phyloP scores from a whole-genome alignment of 345 rosid genomes.

The Rhizophora apiculata region DNA sequence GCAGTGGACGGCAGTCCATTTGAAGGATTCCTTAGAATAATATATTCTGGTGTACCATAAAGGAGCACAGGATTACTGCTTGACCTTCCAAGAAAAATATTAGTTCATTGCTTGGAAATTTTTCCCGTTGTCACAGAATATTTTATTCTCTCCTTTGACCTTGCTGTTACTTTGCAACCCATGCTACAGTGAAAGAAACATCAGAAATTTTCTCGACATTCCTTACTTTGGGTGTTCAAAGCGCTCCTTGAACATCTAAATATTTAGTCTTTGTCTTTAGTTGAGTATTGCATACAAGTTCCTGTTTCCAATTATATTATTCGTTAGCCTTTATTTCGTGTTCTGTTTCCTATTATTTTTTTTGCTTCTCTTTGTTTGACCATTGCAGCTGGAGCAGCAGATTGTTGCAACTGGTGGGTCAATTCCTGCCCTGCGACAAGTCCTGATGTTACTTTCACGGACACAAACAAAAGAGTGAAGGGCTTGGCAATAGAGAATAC shows the following conservation, averaged over 20 bases:
- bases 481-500: slow-evolving; percentile 11
- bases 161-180: background rate
- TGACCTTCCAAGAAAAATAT: background rate
- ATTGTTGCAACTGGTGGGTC: slow-evolving; percentile 66
- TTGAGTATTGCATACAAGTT: too few relatives aligned
- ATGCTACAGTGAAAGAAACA: background rate
- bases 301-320: too few relatives aligned
- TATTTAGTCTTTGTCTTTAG: background rate
- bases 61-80: too few relatives aligned
- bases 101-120: background rate
- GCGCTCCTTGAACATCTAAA: background rate
- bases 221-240: background rate
- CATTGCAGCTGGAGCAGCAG: slow-evolving; percentile 62
- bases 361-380: slow-evolving; percentile 7
- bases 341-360: background rate
- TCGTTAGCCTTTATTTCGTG: background rate
- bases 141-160: background rate
- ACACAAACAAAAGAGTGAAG: slow-evolving; percentile 10
- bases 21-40: too few relatives aligned
- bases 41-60: too few relatives aligned
- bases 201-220: background rate
- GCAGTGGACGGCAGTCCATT: too few relatives aligned
- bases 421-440: slow-evolving; percentile 43
- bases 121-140: background rate
- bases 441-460: background rate